Base-by-base conservation (phyloP, 2,329 filamentous ascomycete genomes). In the Myriosclerotinia scirpicola region DNA sequence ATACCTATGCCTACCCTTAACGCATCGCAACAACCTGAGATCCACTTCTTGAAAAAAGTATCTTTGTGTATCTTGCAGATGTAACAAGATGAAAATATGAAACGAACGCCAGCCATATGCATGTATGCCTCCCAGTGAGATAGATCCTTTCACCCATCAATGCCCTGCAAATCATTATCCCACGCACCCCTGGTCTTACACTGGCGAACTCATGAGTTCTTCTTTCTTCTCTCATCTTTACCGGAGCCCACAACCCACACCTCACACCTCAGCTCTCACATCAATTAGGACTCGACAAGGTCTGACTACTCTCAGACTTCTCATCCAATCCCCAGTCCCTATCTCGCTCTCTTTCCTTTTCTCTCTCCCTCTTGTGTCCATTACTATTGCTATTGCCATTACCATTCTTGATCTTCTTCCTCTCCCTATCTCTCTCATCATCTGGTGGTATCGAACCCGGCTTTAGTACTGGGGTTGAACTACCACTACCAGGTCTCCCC, bases 401-500 rank as follows among this genome's bases (percentile, higher is more conserved):
- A 15, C n/a, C 52, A 40, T 69, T 69, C 55, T 34, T 54, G 17
- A 62, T 65, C 54, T 40, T 56, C 40, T 58, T 67, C 3, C 54
- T 62, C 20, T 63, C 54, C 22, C 44, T 60, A 2, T 59, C 54
- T 30, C 38, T 67, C 12, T 55, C 42, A 38, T 55, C 60, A 53
- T 69, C 67, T 8, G 44, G 38, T 44, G 64, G 64, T 54, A 52
- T 36, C 7, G 42, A 53, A 26, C 63, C 40, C 1, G 69, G 58
- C 42, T 67, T 67, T 15, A 69, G 26, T 26, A 60, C 50, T 22
- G 56, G 63, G 4, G 65, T 64, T 9, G 60, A 66, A 36, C 40
- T 62, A 30, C 40, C 52, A 56, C 42, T 59, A 46, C 67, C 61
- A 15, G 67, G 64, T 50, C 66, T 69, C 11, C 68, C 69, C 40